Conservation (phyloP, 441 rosid genomes). For the Daphne laureola region DNA sequence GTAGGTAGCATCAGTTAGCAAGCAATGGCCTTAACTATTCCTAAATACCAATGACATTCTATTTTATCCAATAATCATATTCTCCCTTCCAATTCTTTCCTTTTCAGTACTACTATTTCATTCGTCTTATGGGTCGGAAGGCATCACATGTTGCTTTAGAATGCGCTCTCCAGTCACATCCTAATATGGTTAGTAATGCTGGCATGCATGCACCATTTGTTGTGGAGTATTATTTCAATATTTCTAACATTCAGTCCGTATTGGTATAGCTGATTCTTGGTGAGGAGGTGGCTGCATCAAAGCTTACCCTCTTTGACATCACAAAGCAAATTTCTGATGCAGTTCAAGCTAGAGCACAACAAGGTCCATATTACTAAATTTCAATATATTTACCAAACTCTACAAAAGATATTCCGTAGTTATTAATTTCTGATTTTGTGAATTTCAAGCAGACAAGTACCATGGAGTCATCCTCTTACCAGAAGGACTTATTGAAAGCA, state of each 20-base stretch:
- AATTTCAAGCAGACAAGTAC: conserved; percentile 58
- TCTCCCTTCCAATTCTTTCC: conserved; percentile 3
- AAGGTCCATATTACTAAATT: conserved; percentile 40
- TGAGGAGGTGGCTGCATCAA: conserved; percentile 97
- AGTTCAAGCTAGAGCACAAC: conserved; percentile 85
- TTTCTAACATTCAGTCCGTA: conserved; percentile 7
- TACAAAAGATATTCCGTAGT: conserved; percentile 3
- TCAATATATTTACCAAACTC: conserved; percentile 7
- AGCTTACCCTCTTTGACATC: conserved; percentile 90
- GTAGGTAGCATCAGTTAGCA: not conserved
- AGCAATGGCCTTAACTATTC: not conserved
- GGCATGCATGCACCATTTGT: conserved; percentile 3
- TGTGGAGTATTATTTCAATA: conserved; percentile 1
- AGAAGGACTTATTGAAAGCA: conserved; percentile 96
- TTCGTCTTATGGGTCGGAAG: conserved; percentile 97
- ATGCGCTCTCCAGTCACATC: conserved; percentile 98
- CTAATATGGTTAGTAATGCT: conserved; percentile 71
- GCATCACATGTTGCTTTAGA: conserved; percentile 98
- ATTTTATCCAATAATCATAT: conserved; percentile 6
- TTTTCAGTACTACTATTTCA: conserved; percentile 87
- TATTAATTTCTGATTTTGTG: conserved; percentile 16
- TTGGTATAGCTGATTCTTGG: conserved; percentile 75
- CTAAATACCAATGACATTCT: conserved; percentile 4
- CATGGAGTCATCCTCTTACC: conserved; percentile 96
- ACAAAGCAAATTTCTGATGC: conserved; percentile 91